Percentiles rank a stretch among this genome's conserved stretches.
Conservation (phyloP, 441 rosid genomes). For the Corymbia calophylla region DNA sequence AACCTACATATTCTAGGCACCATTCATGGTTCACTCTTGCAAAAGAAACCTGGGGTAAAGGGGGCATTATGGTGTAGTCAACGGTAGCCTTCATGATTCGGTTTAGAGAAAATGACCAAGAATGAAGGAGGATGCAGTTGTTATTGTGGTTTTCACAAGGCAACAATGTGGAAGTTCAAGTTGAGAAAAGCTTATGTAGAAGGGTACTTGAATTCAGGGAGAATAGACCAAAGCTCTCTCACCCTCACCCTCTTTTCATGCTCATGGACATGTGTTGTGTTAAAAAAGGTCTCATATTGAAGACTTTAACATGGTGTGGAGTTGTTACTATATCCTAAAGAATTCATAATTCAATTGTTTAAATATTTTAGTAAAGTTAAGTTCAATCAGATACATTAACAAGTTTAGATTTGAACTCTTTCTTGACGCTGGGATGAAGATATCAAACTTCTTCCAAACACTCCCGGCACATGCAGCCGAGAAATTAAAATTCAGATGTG, state of each 20-base stretch:
- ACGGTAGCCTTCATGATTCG: neutral
- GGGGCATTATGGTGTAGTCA: neutral
- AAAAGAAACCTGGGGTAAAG: neutral
- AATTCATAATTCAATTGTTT: accelerated
- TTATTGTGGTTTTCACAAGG: neutral
- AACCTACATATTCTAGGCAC: neutral
- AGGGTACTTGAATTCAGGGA: neutral
- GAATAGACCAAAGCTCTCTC: neutral
- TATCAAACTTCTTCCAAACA: accelerated
- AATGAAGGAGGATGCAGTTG: neutral
- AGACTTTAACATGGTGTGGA: neutral
- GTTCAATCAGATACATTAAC: neutral
- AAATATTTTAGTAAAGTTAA: neutral
- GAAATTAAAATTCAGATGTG: neutral
- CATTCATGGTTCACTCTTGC: neutral
- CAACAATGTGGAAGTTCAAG: neutral
- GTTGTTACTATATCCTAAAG: neutral
- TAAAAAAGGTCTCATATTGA: neutral
- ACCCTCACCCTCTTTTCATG: neutral
- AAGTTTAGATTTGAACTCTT: neutral
- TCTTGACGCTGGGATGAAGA: accelerated
- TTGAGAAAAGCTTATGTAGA: neutral
- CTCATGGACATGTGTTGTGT: neutral
- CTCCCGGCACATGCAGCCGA: neutral
- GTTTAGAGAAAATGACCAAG: neutral